Evolutionary conservation across 1,284 basidiomycete genomes (phyloP).

Genomic region (Pseudozyma pruni): DNA sequence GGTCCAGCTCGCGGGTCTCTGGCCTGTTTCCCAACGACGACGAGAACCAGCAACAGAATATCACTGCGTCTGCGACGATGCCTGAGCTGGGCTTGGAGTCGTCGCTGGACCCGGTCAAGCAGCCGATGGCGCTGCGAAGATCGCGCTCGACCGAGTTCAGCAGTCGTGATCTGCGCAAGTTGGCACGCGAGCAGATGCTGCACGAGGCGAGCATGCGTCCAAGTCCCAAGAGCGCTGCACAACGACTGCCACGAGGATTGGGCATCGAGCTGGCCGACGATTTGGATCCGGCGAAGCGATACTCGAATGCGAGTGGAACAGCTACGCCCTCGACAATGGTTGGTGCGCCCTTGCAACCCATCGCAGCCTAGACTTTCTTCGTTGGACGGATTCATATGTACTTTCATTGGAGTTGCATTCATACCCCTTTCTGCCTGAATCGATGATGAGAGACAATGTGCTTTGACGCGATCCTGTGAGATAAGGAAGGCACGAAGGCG

Average conservation of each 20-base stretch:
- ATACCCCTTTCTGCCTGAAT: background rate
- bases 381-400: background rate
- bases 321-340: conserved; percentile 5
- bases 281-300: background rate
- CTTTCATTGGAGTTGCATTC: background rate
- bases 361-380: conserved; percentile 5
- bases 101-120: conserved; percentile 15
- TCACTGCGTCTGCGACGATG: conserved; percentile 15
- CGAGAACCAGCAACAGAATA: background rate
- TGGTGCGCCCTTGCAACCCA: conserved; percentile 1
- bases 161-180: conserved; percentile 9
- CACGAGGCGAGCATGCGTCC: conserved; percentile 5
- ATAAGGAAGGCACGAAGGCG: background rate
- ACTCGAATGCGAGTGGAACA: conserved; percentile 8
- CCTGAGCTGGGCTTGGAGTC: conserved; percentile 16
- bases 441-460: background rate
- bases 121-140: conserved; percentile 9
- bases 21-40: background rate
- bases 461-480: background rate
- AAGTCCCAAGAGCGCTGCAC: conserved; percentile 4
- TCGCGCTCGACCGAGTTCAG: conserved; percentile 24
- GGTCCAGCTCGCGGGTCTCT: background rate
- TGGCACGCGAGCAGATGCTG: conserved; percentile 23
- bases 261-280: conserved; percentile 21
- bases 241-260: background rate